Evolutionary conservation across 148 eudicot genomes (phyloP).

Genomic region (Rhododendron henanense): DNA sequence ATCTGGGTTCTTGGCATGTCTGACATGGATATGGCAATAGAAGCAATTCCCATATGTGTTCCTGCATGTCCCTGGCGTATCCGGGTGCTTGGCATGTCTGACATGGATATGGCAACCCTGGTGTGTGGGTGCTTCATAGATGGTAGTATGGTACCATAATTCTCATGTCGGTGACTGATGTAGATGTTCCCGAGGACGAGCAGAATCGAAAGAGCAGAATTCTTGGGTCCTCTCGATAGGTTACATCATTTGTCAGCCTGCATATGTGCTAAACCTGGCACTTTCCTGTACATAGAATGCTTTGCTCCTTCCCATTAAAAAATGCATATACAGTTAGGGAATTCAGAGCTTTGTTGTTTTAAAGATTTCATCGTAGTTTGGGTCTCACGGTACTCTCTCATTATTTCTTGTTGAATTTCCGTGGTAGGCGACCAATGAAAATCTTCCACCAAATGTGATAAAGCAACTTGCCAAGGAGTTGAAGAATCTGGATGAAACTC

Average conservation of each 20-base stretch:
- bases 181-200: not conserved
- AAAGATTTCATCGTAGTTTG: not conserved
- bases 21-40: not conserved
- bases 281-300: not conserved
- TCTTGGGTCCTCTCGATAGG: not conserved
- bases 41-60: not conserved
- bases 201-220: not conserved
- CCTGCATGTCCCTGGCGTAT: not conserved
- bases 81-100: not conserved
- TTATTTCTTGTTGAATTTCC: not conserved
- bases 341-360: not conserved
- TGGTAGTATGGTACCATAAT: not conserved
- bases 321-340: not conserved
- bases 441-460: constrained; percentile 94
- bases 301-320: not conserved
- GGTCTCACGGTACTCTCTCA: not conserved
- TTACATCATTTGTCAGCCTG: not conserved
- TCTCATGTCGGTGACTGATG: not conserved
- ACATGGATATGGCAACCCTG: not conserved
- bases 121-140: not conserved
- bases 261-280: not conserved
- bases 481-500: constrained; percentile 94
- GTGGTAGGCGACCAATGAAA: constrained; percentile 92
- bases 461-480: constrained; percentile 93
- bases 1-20: not conserved